Evolutionary conservation across 129 eudicot species (phyloP).

Genomic region (Flaveria ramosissima): DNA sequence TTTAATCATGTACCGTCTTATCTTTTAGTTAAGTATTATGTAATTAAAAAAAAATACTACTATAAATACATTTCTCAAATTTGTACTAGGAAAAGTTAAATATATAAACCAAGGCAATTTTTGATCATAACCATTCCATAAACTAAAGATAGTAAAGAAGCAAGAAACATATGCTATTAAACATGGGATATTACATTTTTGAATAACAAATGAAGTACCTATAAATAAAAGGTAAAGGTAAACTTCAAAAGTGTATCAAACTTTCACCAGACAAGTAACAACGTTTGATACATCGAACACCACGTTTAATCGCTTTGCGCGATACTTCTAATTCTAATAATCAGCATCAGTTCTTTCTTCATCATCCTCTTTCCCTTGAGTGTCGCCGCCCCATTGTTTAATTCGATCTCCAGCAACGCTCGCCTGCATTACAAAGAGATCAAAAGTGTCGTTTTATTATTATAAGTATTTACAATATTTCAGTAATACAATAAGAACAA

Average conservation of each 20-base stretch:
- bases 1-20: too few relatives aligned
- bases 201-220: not conserved
- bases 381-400: slow-evolving; percentile 51
- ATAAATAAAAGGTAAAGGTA: not conserved
- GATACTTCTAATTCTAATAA: not conserved
- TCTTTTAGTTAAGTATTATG: too few relatives aligned
- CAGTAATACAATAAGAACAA: not conserved
- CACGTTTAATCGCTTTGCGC: too few relatives aligned
- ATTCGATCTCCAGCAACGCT: slow-evolving; percentile 50
- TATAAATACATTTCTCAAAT: too few relatives aligned
- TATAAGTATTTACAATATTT: not conserved
- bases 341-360: slow-evolving; percentile 14
- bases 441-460: not conserved
- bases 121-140: too few relatives aligned
- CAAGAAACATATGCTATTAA: not conserved
- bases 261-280: not conserved
- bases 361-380: slow-evolving; percentile 9
- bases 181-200: not conserved
- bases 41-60: too few relatives aligned
- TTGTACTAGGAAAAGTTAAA: too few relatives aligned
- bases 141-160: too few relatives aligned
- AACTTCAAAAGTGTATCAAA: not conserved
- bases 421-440: slow-evolving; percentile 43
- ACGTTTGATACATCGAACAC: not conserved
- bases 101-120: too few relatives aligned